Percentiles rank a stretch among this genome's conserved stretches.
These are phyloP conservation scores for Paramarasmius palmivorus DNA, from an alignment of 1,284 basidiomycete species.

Conservation along the genomic window DNA sequence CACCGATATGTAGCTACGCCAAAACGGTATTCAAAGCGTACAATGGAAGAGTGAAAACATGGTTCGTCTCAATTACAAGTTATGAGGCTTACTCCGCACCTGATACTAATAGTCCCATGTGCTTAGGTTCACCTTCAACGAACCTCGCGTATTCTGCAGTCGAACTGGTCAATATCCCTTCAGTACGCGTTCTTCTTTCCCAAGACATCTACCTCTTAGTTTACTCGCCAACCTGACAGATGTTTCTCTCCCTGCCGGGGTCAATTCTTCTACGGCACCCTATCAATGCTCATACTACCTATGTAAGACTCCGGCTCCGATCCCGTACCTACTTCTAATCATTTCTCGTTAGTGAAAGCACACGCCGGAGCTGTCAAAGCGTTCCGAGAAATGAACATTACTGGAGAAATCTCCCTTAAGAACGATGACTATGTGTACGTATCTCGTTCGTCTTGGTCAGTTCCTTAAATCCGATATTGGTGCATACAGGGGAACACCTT, in stretches of 20 bases:
- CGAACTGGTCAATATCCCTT: slow-evolving; percentile 41
- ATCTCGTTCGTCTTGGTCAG: not conserved
- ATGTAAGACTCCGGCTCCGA: slow-evolving; percentile 28
- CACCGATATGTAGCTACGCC: slow-evolving; percentile 37
- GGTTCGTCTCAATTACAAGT: no score
- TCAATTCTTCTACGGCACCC: slow-evolving; percentile 39
- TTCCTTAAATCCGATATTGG: not conserved
- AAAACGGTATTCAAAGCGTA: slow-evolving; percentile 47
- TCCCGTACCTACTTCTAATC: no score
- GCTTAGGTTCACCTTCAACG: slow-evolving; percentile 49
- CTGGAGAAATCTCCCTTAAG: slow-evolving; percentile 49
- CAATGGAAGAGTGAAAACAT: slow-evolving; percentile 48
- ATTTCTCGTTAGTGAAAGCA: slow-evolving; percentile 40
- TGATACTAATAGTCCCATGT: no score
- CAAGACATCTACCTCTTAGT: not conserved
- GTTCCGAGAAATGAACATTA: slow-evolving; percentile 44
- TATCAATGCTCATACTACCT: slow-evolving; percentile 46
- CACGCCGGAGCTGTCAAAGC: slow-evolving; percentile 48
- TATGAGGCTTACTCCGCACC: no score
- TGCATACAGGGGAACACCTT: slow-evolving; percentile 39
- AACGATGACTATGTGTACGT: slow-evolving; percentile 47
- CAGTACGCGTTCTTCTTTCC: slow-evolving; percentile 29
- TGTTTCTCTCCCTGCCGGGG: slow-evolving; percentile 36
- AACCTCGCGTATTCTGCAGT: slow-evolving; percentile 44
- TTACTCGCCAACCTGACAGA: slow-evolving; percentile 28